Evolutionary conservation across 2,329 filamentous ascomycete species (phyloP).

Genomic region (Graphiopsis chlorocephala): DNA sequence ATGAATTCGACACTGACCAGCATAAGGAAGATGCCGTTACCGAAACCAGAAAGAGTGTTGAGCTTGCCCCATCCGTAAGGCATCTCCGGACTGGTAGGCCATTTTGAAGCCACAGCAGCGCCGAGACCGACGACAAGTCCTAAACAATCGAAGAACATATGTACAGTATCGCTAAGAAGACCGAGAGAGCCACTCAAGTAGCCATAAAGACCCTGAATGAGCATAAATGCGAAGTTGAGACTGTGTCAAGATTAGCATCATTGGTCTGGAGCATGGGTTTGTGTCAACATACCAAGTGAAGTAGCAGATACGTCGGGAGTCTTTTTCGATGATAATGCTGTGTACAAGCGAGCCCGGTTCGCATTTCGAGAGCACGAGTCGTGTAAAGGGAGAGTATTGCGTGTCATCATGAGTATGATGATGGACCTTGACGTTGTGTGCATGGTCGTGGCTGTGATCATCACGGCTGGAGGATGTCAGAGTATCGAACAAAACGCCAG

Average conservation of each 20-base stretch:
- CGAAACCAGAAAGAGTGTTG: conserved; percentile 92
- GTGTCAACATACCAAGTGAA: conserved; percentile 72
- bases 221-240: conserved; percentile 92
- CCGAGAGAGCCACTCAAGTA: conserved; percentile 90
- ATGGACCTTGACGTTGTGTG: conserved; percentile 31
- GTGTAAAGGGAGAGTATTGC: conserved; percentile 67
- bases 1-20: conserved; percentile 94
- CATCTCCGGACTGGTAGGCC: conserved; percentile 84
- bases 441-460: conserved; percentile 31
- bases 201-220: conserved; percentile 89
- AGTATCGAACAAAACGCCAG: conserved; percentile 43
- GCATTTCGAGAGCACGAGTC: conserved; percentile 66
- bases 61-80: conserved; percentile 97
- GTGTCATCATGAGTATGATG: conserved; percentile 37
- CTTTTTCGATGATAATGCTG: conserved; percentile 82
- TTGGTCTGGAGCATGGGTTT: conserved; percentile 14
- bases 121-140: conserved; percentile 86
- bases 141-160: conserved; percentile 99
- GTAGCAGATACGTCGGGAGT: conserved; percentile 93
- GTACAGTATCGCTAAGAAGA: conserved; percentile 93
- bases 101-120: conserved; percentile 93
- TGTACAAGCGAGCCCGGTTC: conserved; percentile 75
- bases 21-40: conserved; percentile 93
- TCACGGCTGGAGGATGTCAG: conserved; percentile 21
- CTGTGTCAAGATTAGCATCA: conserved; percentile 44